Conservation (phyloP, 345 rosid species). For the Syzygium jambos region DNA sequence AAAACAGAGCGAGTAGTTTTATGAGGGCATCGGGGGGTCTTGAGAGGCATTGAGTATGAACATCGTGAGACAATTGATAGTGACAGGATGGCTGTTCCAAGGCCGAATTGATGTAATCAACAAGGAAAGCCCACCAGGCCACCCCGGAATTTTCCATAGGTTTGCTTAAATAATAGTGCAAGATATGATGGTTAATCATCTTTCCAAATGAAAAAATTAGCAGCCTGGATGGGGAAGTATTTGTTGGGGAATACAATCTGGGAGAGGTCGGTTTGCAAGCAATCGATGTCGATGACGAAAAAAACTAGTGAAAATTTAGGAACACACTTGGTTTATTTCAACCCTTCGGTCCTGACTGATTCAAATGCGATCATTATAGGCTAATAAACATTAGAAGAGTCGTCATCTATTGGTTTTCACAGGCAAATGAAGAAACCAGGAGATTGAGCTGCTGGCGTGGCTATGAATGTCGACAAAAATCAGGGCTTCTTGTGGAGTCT, state of each 20-base stretch:
- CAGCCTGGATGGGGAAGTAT: not conserved
- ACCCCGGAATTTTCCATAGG: not conserved
- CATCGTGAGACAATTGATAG: not conserved
- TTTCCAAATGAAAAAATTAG: not conserved
- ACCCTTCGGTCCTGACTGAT: not conserved
- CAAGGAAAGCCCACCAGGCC: not conserved
- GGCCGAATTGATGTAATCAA: not conserved
- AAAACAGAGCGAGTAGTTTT: not conserved
- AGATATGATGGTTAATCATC: not conserved
- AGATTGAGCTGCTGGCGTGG: not conserved
- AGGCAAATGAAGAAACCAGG: not conserved
- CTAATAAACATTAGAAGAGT: not conserved
- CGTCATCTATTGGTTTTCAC: not conserved
- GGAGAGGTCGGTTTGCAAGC: not conserved
- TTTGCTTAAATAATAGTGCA: not conserved
- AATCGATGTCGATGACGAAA: not conserved
- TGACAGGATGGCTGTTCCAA: not conserved
- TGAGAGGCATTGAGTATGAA: not conserved
- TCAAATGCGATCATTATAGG: not conserved
- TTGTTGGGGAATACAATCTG: not conserved
- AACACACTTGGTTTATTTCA: not conserved
- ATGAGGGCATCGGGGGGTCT: not conserved
- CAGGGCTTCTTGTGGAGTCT: not conserved
- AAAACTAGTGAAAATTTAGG: not conserved
- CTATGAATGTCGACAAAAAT: not conserved